Evolutionary conservation across 2,329 filamentous ascomycete species (phyloP).

Genomic region (Pseudogymnoascus sp.): DNA sequence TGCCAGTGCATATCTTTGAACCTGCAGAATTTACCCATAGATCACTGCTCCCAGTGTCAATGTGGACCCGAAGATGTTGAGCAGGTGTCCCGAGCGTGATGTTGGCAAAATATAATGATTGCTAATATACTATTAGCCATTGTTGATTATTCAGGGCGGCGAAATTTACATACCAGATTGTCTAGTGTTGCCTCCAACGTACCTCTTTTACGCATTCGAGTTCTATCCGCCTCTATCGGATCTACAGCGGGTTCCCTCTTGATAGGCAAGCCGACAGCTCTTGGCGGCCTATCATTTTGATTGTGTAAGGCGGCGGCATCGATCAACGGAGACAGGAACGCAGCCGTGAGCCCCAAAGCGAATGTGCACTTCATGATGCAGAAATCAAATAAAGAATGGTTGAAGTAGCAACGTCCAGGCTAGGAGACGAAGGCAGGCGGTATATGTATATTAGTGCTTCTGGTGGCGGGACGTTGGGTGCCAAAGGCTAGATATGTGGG

Average conservation of each 20-base stretch:
- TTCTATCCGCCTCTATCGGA: constrained; percentile 27
- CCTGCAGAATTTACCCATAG: constrained; percentile 62
- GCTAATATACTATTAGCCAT: constrained; percentile 32
- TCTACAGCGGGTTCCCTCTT: constrained; percentile 22
- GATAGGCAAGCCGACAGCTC: constrained; percentile 28
- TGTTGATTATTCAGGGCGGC: neutral
- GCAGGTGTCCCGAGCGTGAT: constrained; percentile 55
- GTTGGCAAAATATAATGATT: constrained; percentile 61
- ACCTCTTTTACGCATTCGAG: constrained; percentile 35
- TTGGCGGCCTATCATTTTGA: constrained; percentile 24
- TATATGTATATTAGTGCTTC: constrained; percentile 6
- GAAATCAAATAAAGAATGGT: neutral
- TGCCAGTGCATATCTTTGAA: constrained; percentile 52
- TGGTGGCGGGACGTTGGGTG: neutral
- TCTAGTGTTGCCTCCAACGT: constrained; percentile 43
- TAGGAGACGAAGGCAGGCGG: neutral
- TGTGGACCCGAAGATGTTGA: constrained; percentile 50
- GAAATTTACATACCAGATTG: constrained; percentile 45
- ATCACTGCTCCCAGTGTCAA: constrained; percentile 66
- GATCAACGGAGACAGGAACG: constrained; percentile 23
- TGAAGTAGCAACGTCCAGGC: neutral
- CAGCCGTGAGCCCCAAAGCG: constrained; percentile 22
- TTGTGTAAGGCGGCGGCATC: constrained; percentile 24
- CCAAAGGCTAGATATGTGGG: constrained; percentile 3
- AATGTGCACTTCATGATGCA: neutral